Evolutionary conservation across 202 grass and related monocot species (phyloP), one percentile per base, ranked within the genome.

Genomic region (Saccharum hybrid): DNA sequence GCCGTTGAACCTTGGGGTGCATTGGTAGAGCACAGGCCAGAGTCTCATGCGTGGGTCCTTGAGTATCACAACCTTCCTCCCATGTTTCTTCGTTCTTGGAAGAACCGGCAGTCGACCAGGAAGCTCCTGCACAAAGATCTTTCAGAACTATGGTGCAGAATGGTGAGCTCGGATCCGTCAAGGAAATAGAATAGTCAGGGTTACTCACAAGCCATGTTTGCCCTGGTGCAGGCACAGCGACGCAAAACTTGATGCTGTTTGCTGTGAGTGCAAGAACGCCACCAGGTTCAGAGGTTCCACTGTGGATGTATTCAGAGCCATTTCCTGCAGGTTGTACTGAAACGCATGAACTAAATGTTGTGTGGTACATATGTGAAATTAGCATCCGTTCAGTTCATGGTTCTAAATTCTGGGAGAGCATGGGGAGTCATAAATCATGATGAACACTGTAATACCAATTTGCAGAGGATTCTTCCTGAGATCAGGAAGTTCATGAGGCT

Each of bases 151-250:
- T n/a, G 31, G 38, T 76, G 38, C 13, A 23, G n/a, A 11, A 40
- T 7, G n/a, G 45, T 41, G 66, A 42, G 43, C 12, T 71, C 43
- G 9, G 8, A 80, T 37, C 5, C 57, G 15, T 10, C 41, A 36
- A 38, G 68, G 22, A 71, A 42, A 43, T 61, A 66, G 54, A 49
- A 49, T 34, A 28, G 54, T 16, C 13, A 79, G 71, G 64, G 43
- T 19, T 71, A 87, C 88, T 94, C 41, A 93, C 88, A 81, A 93
- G 86, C 86, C 83, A 94, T 65, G 83, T 87, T 82, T 84, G 79
- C 39, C 38, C 67, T 19, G 59, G 41, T 74, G 68, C 48, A 8
- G 86, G 79, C 38, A 77, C 56, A 11, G 62, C 19, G 57, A 85
- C 23, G 76, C 60, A 41, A 37, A 87, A 83, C 19, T 80, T 88